These are phyloP conservation scores for Saksenaea oblongispora DNA, from an alignment of 371 early-diverging fungal species.

Conservation along the genomic window DNA sequence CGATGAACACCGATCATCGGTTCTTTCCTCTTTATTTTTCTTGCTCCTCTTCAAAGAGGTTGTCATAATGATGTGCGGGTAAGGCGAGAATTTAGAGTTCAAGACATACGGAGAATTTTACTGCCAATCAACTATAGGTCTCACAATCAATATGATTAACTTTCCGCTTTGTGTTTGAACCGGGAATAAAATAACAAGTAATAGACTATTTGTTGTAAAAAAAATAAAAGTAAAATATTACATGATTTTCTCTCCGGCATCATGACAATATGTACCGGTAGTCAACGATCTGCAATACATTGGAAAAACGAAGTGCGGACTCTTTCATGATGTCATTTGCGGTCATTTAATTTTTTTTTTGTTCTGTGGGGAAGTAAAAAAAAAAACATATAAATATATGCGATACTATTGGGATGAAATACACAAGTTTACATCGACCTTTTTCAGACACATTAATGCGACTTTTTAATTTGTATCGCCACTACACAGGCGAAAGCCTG, in stretches of 20 bases:
- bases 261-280: too few relatives aligned
- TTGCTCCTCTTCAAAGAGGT: neutral
- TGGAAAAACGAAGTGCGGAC: too few relatives aligned
- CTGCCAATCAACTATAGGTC: neutral
- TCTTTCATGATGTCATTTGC: neutral
- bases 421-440: neutral
- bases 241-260: too few relatives aligned
- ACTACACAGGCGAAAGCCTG: conserved; percentile 17
- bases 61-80: neutral
- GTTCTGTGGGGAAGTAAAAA: neutral
- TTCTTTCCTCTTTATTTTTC: neutral
- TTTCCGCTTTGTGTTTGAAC: neutral
- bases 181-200: too few relatives aligned
- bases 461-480: conserved; percentile 12
- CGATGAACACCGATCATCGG: neutral
- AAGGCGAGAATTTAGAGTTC: neutral
- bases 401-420: neutral
- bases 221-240: too few relatives aligned
- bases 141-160: neutral
- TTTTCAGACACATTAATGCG: neutral
- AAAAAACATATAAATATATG: neutral
- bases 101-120: conserved; percentile 4
- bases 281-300: too few relatives aligned
- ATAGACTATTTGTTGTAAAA: too few relatives aligned
- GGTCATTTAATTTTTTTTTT: neutral